These are phyloP conservation scores for Corynascus novoguineensis DNA, from an alignment of 495 filamentous ascomycete genomes.

Conservation along the genomic window DNA sequence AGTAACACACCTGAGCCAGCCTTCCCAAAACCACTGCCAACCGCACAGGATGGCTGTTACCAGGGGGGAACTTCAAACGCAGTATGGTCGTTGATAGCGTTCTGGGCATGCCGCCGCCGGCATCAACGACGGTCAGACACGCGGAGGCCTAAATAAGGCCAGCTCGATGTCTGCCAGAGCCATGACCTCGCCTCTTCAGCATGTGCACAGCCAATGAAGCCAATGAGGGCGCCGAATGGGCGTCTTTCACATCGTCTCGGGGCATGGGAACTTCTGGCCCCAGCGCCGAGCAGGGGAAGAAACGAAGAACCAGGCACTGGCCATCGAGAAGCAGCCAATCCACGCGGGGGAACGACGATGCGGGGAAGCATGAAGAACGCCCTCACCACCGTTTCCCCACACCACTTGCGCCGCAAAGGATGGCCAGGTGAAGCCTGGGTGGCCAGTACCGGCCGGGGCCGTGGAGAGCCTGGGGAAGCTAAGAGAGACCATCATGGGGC, in stretches of 20 bases:
- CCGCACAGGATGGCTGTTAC: background rate
- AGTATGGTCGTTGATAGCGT: background rate
- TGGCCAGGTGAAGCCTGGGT: constrained; percentile 16
- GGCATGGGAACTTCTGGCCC: background rate
- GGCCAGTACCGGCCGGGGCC: constrained; percentile 6
- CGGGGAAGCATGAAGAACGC: constrained; percentile 16
- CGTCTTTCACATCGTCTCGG: background rate
- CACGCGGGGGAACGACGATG: constrained; percentile 8
- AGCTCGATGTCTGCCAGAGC: constrained; percentile 6
- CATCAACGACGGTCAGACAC: constrained; percentile 2
- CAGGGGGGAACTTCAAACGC: constrained; percentile 1
- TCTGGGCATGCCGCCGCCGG: background rate
- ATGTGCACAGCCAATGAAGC: constrained; percentile 4
- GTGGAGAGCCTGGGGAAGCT: background rate
- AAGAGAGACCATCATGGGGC: constrained; percentile 20
- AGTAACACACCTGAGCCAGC: background rate
- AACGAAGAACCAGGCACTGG: background rate
- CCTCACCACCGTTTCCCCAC: constrained; percentile 14
- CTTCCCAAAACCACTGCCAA: background rate
- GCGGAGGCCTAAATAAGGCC: background rate
- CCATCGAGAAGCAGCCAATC: constrained; percentile 19
- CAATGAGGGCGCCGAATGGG: constrained; percentile 13
- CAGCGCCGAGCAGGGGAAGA: background rate
- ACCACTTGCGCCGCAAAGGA: constrained; percentile 9
- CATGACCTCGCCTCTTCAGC: constrained; percentile 10